Percentiles rank a stretch among this genome's conserved stretches.
phyloP scores from a whole-genome alignment of 257 asterid genomes.

The Gynochthodes officinalis region DNA sequence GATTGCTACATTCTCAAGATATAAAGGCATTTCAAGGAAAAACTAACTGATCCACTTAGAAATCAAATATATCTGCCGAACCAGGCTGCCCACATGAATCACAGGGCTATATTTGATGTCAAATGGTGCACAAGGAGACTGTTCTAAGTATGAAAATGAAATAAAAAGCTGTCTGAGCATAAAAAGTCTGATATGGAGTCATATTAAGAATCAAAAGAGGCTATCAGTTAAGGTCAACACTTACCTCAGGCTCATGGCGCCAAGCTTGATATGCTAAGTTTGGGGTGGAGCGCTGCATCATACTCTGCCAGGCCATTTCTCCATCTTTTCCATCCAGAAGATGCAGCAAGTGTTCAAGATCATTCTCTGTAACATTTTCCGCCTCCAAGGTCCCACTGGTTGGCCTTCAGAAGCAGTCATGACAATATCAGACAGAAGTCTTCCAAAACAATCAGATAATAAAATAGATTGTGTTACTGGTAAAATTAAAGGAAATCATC shows the following conservation, averaged over 20 bases:
- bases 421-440: not conserved
- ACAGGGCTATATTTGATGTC: not conserved
- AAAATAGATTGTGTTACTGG: not conserved
- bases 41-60: not conserved
- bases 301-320: conserved; percentile 81
- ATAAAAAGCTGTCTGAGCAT: not conserved
- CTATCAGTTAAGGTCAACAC: conserved; percentile 8
- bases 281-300: conserved; percentile 89
- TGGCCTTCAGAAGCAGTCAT: conserved; percentile 37
- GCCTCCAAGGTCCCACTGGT: conserved; percentile 39
- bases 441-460: not conserved
- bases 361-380: conserved; percentile 57
- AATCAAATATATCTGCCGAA: not conserved
- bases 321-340: conserved; percentile 67
- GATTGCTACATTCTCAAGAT: no score
- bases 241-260: conserved; percentile 93
- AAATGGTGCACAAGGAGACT: not conserved
- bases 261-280: conserved; percentile 91
- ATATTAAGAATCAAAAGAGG: not conserved
- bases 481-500: not conserved
- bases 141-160: not conserved
- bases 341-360: conserved; percentile 63
- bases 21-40: not conserved
- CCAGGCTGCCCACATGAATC: not conserved
- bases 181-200: not conserved